Base-by-base conservation (phyloP, 495 filamentous ascomycete genomes). In the Mycothermus thermophilus region DNA sequence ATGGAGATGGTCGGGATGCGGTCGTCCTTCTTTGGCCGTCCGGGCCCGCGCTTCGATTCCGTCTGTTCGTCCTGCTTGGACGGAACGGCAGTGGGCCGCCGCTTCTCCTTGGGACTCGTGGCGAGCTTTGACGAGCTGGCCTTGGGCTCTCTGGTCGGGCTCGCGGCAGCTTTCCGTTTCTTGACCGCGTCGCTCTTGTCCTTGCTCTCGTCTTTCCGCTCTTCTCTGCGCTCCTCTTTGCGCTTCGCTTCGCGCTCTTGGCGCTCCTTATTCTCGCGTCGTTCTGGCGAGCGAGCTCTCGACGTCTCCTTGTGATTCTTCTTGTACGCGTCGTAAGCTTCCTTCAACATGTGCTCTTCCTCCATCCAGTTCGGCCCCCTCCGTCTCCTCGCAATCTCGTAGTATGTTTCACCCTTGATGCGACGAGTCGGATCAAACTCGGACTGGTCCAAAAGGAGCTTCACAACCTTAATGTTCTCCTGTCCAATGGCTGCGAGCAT, bases 401-500 rank as follows among this genome's bases (percentile, higher is more conserved):
- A 75, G 48, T 96, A 97, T 0, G 79, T 76, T 37, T 77, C 70
- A 5, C 81, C 83, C 34, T 69, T 71, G 47, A 67, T 71, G 1
- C 75, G 72, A 8, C 74, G 69, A 5, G 79, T 82, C 3, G 86
- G 83, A 41, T 93, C 73, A 42, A 94, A 90, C 4, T 71, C 64
- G 18, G 73, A 72, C 39, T 88, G 81, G 36, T 75, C 74, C 2
- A 95, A 64, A 4, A 97, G 67, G 8, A 93, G 68, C 29, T 77
- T 66, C 23, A 97, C 72, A 24, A 93, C 80, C 30, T 77, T 77
- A 17, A 83, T 63, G 50, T 92, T 90, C 8, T 86, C 86, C 35
- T 86, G 75, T 7, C 90, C 90, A 36, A 97, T 94, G 2, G 90
- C 84, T 23, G 84, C 84, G 19, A 94, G 69, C 71, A 97, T 93